Evolutionary conservation across 495 filamentous ascomycete genomes (phyloP).

Genomic region (Trichoderma asperelloides): DNA sequence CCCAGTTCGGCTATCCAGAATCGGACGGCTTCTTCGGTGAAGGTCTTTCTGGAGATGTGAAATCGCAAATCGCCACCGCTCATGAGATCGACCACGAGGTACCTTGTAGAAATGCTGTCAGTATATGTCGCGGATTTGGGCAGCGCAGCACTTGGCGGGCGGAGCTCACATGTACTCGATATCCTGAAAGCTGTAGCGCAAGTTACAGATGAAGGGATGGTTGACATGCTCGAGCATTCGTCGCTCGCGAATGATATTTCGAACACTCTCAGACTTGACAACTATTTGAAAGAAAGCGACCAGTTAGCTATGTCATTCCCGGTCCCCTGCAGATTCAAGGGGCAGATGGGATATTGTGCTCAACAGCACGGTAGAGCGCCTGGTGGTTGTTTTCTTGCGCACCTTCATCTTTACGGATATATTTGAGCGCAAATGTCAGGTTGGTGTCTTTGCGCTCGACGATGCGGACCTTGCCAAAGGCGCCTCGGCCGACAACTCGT

Average conservation of each 20-base stretch:
- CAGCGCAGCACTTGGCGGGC: constrained; percentile 4
- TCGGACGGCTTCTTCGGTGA: constrained; percentile 91
- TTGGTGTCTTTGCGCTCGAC: constrained; percentile 95
- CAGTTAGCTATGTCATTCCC: constrained; percentile 17
- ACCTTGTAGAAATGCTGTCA: constrained; percentile 46
- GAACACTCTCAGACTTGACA: constrained; percentile 92
- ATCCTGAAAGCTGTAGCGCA: constrained; percentile 98
- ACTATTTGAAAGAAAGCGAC: constrained; percentile 43
- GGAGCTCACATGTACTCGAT: constrained; percentile 88
- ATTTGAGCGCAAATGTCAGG: constrained; percentile 87
- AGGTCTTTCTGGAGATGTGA: constrained; percentile 95
- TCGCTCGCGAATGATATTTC: constrained; percentile 94
- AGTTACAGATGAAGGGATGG: constrained; percentile 95
- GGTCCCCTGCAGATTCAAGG: neutral
- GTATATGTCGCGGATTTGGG: neutral
- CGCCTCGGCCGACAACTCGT: constrained; percentile 92
- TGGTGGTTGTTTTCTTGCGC: constrained; percentile 21
- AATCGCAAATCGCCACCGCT: constrained; percentile 95
- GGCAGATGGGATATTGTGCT: too few relatives aligned
- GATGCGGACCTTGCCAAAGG: constrained; percentile 97
- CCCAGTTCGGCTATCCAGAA: constrained; percentile 96
- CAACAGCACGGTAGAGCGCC: neutral
- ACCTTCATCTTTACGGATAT: constrained; percentile 99
- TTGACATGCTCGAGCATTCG: constrained; percentile 97
- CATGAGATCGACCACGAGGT: constrained; percentile 97